These are phyloP conservation scores for Coccomyxa sp. DNA, from an alignment of 139 green algal genomes.

Conservation along the genomic window DNA sequence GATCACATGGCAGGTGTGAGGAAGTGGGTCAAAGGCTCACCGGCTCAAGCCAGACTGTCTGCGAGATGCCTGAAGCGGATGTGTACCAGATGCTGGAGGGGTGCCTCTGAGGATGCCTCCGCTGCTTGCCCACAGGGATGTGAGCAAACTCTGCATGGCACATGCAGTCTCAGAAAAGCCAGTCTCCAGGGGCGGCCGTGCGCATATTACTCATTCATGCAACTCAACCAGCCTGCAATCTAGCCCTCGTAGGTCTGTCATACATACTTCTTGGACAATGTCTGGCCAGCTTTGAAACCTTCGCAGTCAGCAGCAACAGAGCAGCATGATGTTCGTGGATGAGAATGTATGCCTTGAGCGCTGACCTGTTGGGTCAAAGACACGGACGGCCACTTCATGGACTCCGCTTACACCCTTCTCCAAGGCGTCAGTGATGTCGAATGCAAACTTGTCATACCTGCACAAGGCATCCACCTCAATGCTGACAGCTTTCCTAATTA, in stretches of 20 bases:
- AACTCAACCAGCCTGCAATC: too few species aligned
- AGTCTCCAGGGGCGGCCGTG: too few species aligned
- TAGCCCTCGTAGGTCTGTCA: too few species aligned
- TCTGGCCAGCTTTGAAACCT: too few species aligned
- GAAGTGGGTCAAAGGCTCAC: neutral
- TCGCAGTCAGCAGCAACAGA: too few species aligned
- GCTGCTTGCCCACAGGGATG: conserved; percentile 16
- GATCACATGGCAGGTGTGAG: neutral
- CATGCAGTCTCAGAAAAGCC: neutral
- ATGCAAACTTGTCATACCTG: conserved; percentile 24
- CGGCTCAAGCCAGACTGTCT: conserved; percentile 28
- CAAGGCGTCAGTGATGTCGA: conserved; percentile 24
- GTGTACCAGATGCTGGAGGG: conserved; percentile 21
- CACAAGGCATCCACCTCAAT: neutral
- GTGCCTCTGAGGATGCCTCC: conserved; percentile 13
- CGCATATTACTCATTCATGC: too few species aligned
- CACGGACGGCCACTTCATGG: conserved; percentile 13
- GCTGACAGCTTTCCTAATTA: too few species aligned
- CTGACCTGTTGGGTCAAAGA: conserved; percentile 24
- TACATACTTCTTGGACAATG: too few species aligned
- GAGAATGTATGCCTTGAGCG: neutral
- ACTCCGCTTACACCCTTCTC: neutral
- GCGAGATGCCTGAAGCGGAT: conserved; percentile 21
- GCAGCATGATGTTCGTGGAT: too few species aligned
- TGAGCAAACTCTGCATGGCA: conserved; percentile 6